Evolutionary conservation across 441 rosid species (phyloP).

Genomic region (Daphne laureola): DNA sequence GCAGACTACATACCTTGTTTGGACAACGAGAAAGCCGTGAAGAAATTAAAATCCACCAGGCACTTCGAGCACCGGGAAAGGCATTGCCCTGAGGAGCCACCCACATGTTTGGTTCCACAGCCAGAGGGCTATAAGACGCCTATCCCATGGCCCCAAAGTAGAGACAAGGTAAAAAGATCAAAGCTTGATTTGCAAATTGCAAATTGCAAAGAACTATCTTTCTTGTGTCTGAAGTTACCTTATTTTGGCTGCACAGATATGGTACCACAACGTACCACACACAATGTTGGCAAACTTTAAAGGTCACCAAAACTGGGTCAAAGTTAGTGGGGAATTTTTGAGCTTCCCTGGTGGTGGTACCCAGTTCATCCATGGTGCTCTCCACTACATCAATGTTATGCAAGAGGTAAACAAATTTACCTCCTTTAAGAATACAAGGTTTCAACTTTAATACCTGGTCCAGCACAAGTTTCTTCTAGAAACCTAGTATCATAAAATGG

Average conservation of each 20-base stretch:
- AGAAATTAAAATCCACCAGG: slow-evolving; percentile 33
- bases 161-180: slow-evolving; percentile 55
- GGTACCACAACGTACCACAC: slow-evolving; percentile 93
- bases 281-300: slow-evolving; percentile 68
- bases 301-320: slow-evolving; percentile 96
- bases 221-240: background rate
- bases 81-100: slow-evolving; percentile 83
- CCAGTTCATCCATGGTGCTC: slow-evolving; percentile 93
- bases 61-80: slow-evolving; percentile 91
- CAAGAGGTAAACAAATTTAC: slow-evolving; percentile 38
- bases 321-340: slow-evolving; percentile 82
- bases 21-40: slow-evolving; percentile 77
- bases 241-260: slow-evolving; percentile 48
- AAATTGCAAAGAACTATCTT: background rate
- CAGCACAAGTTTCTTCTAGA: too few relatives aligned
- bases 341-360: slow-evolving; percentile 98
- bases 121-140: slow-evolving; percentile 66
- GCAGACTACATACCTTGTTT: slow-evolving; percentile 90
- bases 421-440: too few relatives aligned
- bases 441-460: too few relatives aligned
- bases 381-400: slow-evolving; percentile 73
- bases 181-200: background rate
- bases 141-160: slow-evolving; percentile 76
- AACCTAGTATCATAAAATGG: too few relatives aligned
- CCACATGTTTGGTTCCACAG: slow-evolving; percentile 59